Evolutionary conservation across 805 yeast genomes (phyloP), one percentile per base, ranked within the genome.

Genomic region (Ogataea sp.): DNA sequence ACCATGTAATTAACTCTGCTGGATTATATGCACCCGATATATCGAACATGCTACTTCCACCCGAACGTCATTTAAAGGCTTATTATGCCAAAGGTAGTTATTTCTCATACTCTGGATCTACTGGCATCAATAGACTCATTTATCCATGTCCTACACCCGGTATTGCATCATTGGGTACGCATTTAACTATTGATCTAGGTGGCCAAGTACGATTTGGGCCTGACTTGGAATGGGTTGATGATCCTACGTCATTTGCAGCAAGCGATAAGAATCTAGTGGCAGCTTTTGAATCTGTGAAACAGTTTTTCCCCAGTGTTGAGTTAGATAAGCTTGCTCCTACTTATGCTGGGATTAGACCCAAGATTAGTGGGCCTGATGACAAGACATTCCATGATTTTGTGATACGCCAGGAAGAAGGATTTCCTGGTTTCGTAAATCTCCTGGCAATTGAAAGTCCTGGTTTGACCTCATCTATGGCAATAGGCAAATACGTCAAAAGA

Each of bases 371-470:
- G 0, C 67, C 70, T 3, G 70, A 62, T 4, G 58, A 53, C 25
- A 53, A 58, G 20, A 57, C 55, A 31, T 83, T 84, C 58, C 76
- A 77, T 33, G 96, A 89, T 53, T 88, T 87, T 55, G 61, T 78
- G 18, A 83, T 88, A 25, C 59, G 75, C 39, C 75, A 82, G 50
- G 93, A 84, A 47, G 71, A 68, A 1, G 88, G 80, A 0, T 77
- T 70, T 49, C 80, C 80, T 2, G 95, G 95, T 1, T 88, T 86
- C 51, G 71, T 87, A 23, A 88, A 85, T 47, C 63, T 85, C 39
- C 52, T 87, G 32, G 94, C 90, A 1, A 87, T 88, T 13, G 97
- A 88, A 55, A 82, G 93, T 51, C 97, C 97, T 0, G 96, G 96
- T 0, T 65, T 88, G 42, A 88, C 97, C 2, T 62, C 93, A 0